Evolutionary conservation across 139 green algal genomes (phyloP).

Genomic region (Chlamydomonas schloesseri): DNA sequence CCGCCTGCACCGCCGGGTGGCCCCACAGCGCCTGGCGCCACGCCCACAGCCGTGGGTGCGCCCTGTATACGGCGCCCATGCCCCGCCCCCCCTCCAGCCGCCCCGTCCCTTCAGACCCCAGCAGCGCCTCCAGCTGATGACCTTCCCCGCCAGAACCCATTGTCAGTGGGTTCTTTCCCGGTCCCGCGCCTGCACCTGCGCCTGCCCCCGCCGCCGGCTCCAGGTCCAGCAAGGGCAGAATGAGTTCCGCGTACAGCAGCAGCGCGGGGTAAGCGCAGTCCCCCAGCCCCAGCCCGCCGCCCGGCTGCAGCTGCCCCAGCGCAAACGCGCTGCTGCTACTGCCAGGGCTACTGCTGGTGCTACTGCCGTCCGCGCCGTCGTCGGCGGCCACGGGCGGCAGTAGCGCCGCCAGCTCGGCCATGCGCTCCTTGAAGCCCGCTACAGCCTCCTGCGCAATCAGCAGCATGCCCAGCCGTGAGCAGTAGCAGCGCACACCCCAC

Average conservation of each 20-base stretch:
- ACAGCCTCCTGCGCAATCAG: constrained; percentile 11
- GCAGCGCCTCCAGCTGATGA: no score
- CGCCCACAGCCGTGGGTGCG: background rate
- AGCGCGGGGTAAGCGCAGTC: constrained; percentile 51
- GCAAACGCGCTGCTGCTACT: no score
- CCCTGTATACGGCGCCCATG: background rate
- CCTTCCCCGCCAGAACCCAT: no score
- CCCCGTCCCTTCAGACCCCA: no score
- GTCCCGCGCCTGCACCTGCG: background rate
- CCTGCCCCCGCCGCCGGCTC: constrained; percentile 7
- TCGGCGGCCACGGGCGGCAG: constrained; percentile 1
- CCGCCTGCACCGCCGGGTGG: constrained; percentile 11
- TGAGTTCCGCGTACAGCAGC: constrained; percentile 48
- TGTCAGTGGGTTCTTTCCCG: background rate
- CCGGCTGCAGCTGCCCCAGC: background rate
- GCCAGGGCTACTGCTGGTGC: no score
- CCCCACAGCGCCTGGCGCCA: constrained; percentile 31
- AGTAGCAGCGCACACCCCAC: no score
- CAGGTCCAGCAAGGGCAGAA: background rate
- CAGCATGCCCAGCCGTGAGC: background rate
- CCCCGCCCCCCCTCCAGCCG: no score
- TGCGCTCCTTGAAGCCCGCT: background rate
- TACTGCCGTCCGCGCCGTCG: no score
- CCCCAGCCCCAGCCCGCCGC: constrained; percentile 24
- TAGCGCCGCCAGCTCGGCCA: constrained; percentile 28